phyloP scores from a whole-genome alignment of 768 basidiomycete species.

The Suillus weaverae region DNA sequence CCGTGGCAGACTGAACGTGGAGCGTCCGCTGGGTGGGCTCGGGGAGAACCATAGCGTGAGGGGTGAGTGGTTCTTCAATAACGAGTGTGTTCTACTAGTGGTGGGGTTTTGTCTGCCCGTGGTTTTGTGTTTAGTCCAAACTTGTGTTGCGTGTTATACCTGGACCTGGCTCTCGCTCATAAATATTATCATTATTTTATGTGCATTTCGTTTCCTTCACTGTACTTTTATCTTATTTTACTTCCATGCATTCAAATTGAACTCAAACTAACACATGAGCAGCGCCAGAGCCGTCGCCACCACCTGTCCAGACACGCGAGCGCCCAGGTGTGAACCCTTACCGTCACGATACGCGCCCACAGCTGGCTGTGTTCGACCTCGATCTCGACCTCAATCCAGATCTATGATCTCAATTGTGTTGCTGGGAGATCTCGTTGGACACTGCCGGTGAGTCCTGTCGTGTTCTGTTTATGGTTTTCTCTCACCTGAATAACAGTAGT shows the following conservation, averaged over 20 bases:
- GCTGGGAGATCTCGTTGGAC: background rate
- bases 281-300: constrained; percentile 67
- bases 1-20: constrained; percentile 73
- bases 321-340: constrained; percentile 64
- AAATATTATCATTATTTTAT: background rate
- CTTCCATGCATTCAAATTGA: constrained; percentile 9
- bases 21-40: constrained; percentile 73
- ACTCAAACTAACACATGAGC: constrained; percentile 11
- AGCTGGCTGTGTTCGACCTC: constrained; percentile 69
- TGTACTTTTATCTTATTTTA: background rate
- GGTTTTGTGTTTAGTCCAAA: background rate
- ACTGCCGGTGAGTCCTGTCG: background rate
- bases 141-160: background rate
- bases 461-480: background rate
- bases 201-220: background rate
- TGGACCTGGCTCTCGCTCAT: background rate
- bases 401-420: constrained; percentile 38
- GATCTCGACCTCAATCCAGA: constrained; percentile 87
- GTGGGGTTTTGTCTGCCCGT: background rate
- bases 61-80: constrained; percentile 45
- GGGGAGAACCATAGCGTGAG: constrained; percentile 84
- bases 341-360: constrained; percentile 64
- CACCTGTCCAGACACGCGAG: constrained; percentile 46
- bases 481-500: background rate
- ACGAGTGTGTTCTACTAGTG: background rate